These are phyloP conservation scores for Metschnikowia arizonensis DNA, from an alignment of 805 yeast genomes.

Conservation along the genomic window DNA sequence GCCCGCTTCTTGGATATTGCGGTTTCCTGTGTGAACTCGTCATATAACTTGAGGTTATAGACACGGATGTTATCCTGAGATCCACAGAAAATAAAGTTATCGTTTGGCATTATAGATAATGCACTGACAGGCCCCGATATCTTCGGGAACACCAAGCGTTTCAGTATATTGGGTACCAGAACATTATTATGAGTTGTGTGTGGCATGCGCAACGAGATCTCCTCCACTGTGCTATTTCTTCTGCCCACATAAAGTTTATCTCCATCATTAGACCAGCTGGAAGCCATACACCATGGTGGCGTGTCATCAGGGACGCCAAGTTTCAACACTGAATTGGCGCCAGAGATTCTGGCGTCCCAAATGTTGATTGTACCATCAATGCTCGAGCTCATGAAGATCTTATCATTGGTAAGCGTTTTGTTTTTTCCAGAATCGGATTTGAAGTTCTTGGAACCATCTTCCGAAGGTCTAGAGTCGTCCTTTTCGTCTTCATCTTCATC, in stretches of 20 bases:
- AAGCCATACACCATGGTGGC: slow-evolving; percentile 93
- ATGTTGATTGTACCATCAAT: slow-evolving; percentile 77
- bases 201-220: slow-evolving; percentile 60
- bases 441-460: slow-evolving; percentile 10
- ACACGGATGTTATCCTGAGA: slow-evolving; percentile 86
- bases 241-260: slow-evolving; percentile 78
- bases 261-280: slow-evolving; percentile 87
- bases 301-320: slow-evolving; percentile 56
- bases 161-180: slow-evolving; percentile 46
- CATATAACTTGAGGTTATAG: slow-evolving; percentile 59
- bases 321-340: slow-evolving; percentile 39
- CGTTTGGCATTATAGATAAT: slow-evolving; percentile 75
- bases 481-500: slow-evolving; percentile 30
- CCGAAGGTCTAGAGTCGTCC: slow-evolving; percentile 1
- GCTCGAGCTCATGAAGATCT: slow-evolving; percentile 70
- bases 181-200: slow-evolving; percentile 24
- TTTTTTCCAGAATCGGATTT: slow-evolving; percentile 15
- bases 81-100: slow-evolving; percentile 76
- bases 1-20: slow-evolving; percentile 35
- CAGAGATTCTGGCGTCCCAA: slow-evolving; percentile 67
- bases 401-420: slow-evolving; percentile 33
- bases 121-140: slow-evolving; percentile 90
- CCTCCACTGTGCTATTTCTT: slow-evolving; percentile 83
- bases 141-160: slow-evolving; percentile 68
- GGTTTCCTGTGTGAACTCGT: slow-evolving; percentile 31